Conservation (phyloP, 129 eudicot species). For the Artemisia annua region DNA sequence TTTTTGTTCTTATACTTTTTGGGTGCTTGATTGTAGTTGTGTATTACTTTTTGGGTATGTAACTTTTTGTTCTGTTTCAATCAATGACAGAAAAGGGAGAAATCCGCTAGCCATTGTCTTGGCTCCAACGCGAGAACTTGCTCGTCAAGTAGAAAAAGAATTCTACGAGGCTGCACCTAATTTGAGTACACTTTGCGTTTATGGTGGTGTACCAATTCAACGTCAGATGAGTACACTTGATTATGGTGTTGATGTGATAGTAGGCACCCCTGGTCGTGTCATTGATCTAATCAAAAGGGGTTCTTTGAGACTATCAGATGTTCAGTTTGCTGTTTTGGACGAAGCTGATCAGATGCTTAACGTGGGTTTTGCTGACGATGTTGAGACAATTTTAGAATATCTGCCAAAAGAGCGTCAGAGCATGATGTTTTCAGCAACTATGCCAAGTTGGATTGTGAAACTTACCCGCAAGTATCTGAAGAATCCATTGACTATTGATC, state of each 20-base stretch:
- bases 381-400: conserved; percentile 69
- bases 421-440: conserved; percentile 97
- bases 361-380: conserved; percentile 86
- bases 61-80: neutral
- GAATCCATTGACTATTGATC: conserved; percentile 74
- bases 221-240: conserved; percentile 79
- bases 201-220: conserved; percentile 80
- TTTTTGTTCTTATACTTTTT: neutral
- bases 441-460: conserved; percentile 85
- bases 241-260: conserved; percentile 85
- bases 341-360: conserved; percentile 98
- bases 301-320: conserved; percentile 60
- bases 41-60: no score
- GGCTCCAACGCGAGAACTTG: conserved; percentile 97
- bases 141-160: conserved; percentile 86
- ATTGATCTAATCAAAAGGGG: conserved; percentile 86
- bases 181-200: conserved; percentile 76
- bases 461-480: conserved; percentile 73
- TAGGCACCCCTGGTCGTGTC: conserved; percentile 94
- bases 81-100: conserved; percentile 51
- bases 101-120: conserved; percentile 72
- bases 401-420: conserved; percentile 67
- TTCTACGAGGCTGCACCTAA: conserved; percentile 63
- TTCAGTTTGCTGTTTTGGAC: conserved; percentile 78
- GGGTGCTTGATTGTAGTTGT: no score